Conservation (phyloP, 2,329 filamentous ascomycete genomes). For the Ophioceras dolichostomum region DNA sequence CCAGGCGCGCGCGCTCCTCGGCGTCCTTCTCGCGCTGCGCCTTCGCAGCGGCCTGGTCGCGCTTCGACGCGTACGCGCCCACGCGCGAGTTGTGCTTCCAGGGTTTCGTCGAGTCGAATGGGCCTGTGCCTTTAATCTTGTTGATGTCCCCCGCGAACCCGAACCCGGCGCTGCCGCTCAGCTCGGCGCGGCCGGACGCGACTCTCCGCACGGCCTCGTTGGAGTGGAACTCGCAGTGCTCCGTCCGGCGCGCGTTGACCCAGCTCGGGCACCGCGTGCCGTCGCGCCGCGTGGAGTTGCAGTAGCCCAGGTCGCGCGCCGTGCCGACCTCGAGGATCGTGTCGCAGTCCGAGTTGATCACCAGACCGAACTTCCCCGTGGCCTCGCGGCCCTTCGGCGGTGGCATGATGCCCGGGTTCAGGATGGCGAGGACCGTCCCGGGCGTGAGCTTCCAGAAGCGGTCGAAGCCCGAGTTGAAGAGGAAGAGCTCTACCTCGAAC, state of each 20-base stretch:
- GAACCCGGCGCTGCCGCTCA: constrained; percentile 59
- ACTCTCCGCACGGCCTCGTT: constrained; percentile 66
- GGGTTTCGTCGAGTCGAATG: not conserved
- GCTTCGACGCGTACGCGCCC: not conserved
- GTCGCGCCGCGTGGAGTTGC: constrained; percentile 74
- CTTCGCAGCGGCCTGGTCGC: constrained; percentile 18
- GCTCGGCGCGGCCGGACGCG: constrained; percentile 56
- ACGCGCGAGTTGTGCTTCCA: constrained; percentile 1
- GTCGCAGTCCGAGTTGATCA: constrained; percentile 76
- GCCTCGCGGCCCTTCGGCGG: constrained; percentile 64
- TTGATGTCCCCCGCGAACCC: constrained; percentile 21
- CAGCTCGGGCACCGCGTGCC: constrained; percentile 69
- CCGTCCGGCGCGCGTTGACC: constrained; percentile 79
- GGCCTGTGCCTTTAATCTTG: not conserved
- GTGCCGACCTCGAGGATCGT: constrained; percentile 81
- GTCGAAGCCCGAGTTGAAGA: constrained; percentile 84
- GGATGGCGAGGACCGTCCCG: constrained; percentile 82
- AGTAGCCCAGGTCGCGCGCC: constrained; percentile 77
- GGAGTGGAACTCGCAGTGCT: constrained; percentile 88
- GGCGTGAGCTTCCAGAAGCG: constrained; percentile 89
- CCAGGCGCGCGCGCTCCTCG: not conserved
- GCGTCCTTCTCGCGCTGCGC: constrained; percentile 9
- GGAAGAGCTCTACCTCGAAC: constrained; percentile 82
- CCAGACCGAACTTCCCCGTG: constrained; percentile 74
- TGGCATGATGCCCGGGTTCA: constrained; percentile 87